Evolutionary conservation across 352 stramenopile species (phyloP), one percentile per base, ranked within the genome.

Genomic region (Pilasporangium apinafurcum): DNA sequence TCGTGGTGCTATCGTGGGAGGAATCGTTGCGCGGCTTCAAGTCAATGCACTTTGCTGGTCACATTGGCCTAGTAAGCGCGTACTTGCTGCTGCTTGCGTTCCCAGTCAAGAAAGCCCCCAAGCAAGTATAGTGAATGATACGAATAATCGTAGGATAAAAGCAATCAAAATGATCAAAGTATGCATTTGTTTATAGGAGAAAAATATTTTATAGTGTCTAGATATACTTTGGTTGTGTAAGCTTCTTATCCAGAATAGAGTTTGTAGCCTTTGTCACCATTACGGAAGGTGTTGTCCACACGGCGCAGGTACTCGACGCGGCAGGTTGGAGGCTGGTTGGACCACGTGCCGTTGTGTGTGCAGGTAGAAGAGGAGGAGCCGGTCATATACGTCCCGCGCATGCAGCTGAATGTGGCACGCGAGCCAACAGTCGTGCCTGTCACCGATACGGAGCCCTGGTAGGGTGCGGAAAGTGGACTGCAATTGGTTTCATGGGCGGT

Each of bases 1-100:
- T 88, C 56, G 68, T 78, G 59, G 59, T 63, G 17, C 83, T 87
- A 66, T 85, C 68, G 49, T 79, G 64, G 66, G 71, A 83, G 43
- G 37, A 87, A 52, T 86, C 78, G 48, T 37, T 86, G 21, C 51
- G 58, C 33, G 62, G 72, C 41, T 54, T 86, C 22, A 66, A 80
- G 58, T 83, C 86, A 57, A 77, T 66, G 47, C 64, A 90, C 56
- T 87, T 81, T 25, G 61, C 51, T 13, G 78, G 78, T 26, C 78
- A 90, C 57, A 83, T 90, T 37, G 59, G n/a, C n/a, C n/a, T n/a
- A n/a, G n/a, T n/a, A n/a, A n/a, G n/a, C n/a, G n/a, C n/a, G n/a
- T n/a, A n/a, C n/a, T n/a, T n/a, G n/a, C n/a, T n/a, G n/a, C n/a
- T n/a, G n/a, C n/a, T n/a, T n/a, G n/a, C n/a, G n/a, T n/a, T n/a